Percentiles rank a stretch among this genome's conserved stretches.
phyloP scores from a whole-genome alignment of 176 grass and related monocot species.

The Panicum miliaceum region DNA sequence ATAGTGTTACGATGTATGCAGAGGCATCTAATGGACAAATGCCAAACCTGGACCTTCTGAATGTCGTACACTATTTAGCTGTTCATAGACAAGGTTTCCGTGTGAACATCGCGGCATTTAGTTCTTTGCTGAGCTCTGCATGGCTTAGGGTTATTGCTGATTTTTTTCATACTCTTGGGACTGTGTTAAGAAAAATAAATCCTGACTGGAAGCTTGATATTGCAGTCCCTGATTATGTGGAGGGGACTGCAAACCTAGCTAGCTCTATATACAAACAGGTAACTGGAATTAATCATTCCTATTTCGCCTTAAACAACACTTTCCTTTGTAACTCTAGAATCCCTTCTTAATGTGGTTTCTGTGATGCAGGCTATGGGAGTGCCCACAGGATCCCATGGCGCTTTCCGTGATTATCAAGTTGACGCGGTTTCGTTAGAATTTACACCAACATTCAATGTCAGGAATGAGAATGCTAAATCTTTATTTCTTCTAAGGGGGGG shows the following conservation, averaged over 20 bases:
- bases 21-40: conserved; percentile 99
- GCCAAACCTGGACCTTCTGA: conserved; percentile 96
- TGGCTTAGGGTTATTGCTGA: conserved; percentile 75
- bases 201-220: conserved; percentile 89
- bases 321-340: conserved; percentile 23
- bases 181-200: conserved; percentile 74
- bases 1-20: conserved; percentile 79
- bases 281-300: neutral
- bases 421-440: conserved; percentile 91
- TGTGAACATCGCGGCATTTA: conserved; percentile 64
- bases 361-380: conserved; percentile 81
- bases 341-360: conserved; percentile 37
- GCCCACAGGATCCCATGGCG: conserved; percentile 87
- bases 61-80: conserved; percentile 94
- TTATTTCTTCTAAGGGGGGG: conserved; percentile 83
- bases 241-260: conserved; percentile 78
- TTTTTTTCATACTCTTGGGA: conserved; percentile 67
- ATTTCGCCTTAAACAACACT: conserved; percentile 13
- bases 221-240: conserved; percentile 72
- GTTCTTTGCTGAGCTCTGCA: conserved; percentile 61
- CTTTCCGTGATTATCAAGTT: conserved; percentile 97
- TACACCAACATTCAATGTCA: conserved; percentile 71
- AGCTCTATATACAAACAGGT: conserved; percentile 96
- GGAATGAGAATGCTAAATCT: conserved; percentile 76
- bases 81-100: conserved; percentile 94